Evolutionary conservation across 768 basidiomycete genomes (phyloP).

Genomic region (Xerocomellus dryophilus): DNA sequence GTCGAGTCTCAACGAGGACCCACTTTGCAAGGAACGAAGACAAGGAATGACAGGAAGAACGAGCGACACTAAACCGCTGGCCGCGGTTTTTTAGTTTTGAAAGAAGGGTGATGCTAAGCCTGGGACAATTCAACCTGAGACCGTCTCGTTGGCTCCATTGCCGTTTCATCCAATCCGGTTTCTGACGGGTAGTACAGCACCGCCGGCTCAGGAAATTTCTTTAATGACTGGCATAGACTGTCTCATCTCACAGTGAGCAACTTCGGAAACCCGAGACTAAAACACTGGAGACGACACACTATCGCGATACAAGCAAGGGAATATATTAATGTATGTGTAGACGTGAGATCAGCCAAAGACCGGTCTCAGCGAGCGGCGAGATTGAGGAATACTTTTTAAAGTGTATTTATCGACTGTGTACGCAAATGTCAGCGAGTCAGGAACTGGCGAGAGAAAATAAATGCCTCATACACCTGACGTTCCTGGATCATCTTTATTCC

Average conservation of each 20-base stretch:
- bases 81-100: neutral
- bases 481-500: neutral
- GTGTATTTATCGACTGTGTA: neutral
- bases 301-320: neutral
- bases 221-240: neutral
- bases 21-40: constrained; percentile 3
- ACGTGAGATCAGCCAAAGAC: neutral
- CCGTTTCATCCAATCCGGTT: neutral
- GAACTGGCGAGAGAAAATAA: neutral
- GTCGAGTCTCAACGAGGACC: neutral
- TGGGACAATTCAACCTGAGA: neutral
- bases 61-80: neutral
- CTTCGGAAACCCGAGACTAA: neutral
- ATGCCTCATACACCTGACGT: neutral
- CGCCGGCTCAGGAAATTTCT: no score
- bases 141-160: neutral
- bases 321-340: neutral
- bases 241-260: neutral
- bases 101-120: neutral
- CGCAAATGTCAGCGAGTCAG: neutral
- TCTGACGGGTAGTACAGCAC: neutral
- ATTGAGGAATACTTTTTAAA: neutral
- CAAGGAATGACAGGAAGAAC: constrained; percentile 13
- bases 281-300: neutral
- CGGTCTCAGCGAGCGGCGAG: neutral